These are phyloP conservation scores for Globisporangium recalcitrans DNA, from an alignment of 352 stramenopile genomes.

Conservation along the genomic window DNA sequence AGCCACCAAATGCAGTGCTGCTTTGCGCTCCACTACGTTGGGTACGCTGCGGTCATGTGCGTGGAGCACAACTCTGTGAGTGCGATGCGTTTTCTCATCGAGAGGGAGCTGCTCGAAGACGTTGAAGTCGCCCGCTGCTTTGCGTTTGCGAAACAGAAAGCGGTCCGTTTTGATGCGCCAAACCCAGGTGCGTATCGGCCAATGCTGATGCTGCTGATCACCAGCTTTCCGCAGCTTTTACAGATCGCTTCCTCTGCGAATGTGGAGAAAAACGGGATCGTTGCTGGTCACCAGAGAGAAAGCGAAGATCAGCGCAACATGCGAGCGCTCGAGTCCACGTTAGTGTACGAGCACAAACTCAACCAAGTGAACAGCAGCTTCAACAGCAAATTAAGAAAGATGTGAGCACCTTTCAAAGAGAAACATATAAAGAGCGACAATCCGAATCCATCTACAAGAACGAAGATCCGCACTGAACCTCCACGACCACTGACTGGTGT, in stretches of 20 bases:
- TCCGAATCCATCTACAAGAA: not conserved
- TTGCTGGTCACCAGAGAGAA: not conserved
- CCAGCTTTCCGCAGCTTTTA: constrained; percentile 23
- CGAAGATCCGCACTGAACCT: not conserved
- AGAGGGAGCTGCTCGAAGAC: constrained; percentile 27
- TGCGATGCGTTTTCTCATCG: constrained; percentile 29
- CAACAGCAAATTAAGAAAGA: constrained; percentile 1
- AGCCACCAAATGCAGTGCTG: constrained; percentile 25
- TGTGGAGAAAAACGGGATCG: not conserved
- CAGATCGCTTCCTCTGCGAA: constrained; percentile 15
- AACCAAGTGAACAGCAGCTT: constrained; percentile 14
- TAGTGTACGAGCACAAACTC: constrained; percentile 49
- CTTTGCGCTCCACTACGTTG: constrained; percentile 35
- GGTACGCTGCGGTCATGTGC: constrained; percentile 32
- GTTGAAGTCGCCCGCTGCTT: constrained; percentile 36
- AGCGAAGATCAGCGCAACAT: constrained; percentile 17
- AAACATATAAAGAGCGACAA: constrained; percentile 5
- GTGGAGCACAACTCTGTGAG: constrained; percentile 37
- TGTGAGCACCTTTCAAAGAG: not conserved
- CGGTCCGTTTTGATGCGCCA: constrained; percentile 23
- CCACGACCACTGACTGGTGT: not conserved
- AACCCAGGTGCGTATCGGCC: constrained; percentile 32
- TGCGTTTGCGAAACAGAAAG: constrained; percentile 26
- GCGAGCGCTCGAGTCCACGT: constrained; percentile 35
- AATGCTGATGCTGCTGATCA: constrained; percentile 34